These are phyloP conservation scores for Cyberlindnera amylophila DNA, from an alignment of 805 yeast species.

Conservation along the genomic window DNA sequence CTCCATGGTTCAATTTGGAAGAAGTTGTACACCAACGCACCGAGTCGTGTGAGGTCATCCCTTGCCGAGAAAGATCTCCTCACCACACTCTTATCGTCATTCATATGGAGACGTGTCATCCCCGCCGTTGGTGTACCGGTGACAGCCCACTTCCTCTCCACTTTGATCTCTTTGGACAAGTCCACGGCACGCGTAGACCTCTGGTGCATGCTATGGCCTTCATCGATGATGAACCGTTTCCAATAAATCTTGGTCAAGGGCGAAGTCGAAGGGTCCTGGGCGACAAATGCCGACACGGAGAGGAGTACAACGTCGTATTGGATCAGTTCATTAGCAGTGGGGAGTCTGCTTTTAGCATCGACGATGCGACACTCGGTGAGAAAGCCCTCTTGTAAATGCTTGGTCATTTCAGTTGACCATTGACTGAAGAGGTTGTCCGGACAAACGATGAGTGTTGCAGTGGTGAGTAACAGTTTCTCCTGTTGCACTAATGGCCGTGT, in stretches of 20 bases:
- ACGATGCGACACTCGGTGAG: conserved; percentile 32
- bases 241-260: conserved; percentile 45
- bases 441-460: conserved; percentile 54
- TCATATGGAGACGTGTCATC: conserved; percentile 50
- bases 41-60: conserved; percentile 52
- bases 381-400: conserved; percentile 43
- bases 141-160: conserved; percentile 70
- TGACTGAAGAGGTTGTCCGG: conserved; percentile 68
- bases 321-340: conserved; percentile 30
- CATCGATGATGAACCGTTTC: conserved; percentile 73
- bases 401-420: conserved; percentile 56
- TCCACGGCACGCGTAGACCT: conserved; percentile 46
- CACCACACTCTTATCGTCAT: conserved; percentile 14
- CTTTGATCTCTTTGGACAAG: conserved; percentile 43
- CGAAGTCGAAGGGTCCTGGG: conserved; percentile 34
- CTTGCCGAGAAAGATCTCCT: conserved; percentile 44
- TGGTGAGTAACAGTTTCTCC: conserved; percentile 40
- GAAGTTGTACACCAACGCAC: conserved; percentile 48
- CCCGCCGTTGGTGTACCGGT: conserved; percentile 79
- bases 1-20: conserved; percentile 58
- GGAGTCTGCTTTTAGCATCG: conserved; percentile 23
- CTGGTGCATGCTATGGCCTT: conserved; percentile 64
- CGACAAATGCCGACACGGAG: conserved; percentile 43
- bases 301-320: conserved; percentile 52
- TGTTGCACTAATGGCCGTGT: conserved; percentile 16